Percentiles rank a stretch among this genome's conserved stretches.
These are phyloP conservation scores for Paracorniculantispora psalliotae DNA, from an alignment of 2,329 filamentous ascomycete species.

Conservation along the genomic window DNA sequence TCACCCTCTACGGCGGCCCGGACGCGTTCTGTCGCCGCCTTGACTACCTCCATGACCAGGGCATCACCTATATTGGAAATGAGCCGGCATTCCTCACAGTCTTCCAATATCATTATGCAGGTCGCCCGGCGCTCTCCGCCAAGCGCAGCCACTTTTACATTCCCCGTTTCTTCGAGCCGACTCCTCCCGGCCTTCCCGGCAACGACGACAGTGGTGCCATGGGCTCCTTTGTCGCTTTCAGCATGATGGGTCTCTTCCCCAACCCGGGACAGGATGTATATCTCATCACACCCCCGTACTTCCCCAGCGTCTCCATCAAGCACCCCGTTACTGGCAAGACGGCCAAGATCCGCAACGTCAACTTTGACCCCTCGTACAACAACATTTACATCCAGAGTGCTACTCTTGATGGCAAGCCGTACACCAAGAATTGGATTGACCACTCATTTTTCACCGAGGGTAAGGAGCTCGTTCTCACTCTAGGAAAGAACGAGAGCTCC, in stretches of 20 bases:
- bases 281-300: constrained; percentile 66
- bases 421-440: constrained; percentile 61
- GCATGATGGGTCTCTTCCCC: constrained; percentile 67
- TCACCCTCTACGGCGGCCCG: constrained; percentile 56
- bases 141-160: constrained; percentile 59
- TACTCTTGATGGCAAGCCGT: constrained; percentile 55
- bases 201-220: constrained; percentile 69
- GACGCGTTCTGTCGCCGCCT: constrained; percentile 54
- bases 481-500: constrained; percentile 55
- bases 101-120: constrained; percentile 66
- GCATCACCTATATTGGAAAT: constrained; percentile 63
- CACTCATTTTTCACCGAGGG: constrained; percentile 65
- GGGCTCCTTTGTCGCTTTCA: constrained; percentile 60
- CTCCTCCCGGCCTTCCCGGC: constrained; percentile 56
- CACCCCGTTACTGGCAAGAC: constrained; percentile 54
- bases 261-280: constrained; percentile 66
- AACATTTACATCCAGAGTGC: constrained; percentile 62
- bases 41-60: constrained; percentile 58
- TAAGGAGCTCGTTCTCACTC: constrained; percentile 55
- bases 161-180: constrained; percentile 56
- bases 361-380: constrained; percentile 55
- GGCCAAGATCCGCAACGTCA: constrained; percentile 54
- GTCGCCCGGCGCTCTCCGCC: constrained; percentile 53
- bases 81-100: constrained; percentile 56
- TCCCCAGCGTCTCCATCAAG: constrained; percentile 53